Percentiles rank a stretch among this genome's conserved stretches.
Evolutionary conservation across 1,284 basidiomycete species (phyloP).

Genomic region (Porogramme epimiltina): DNA sequence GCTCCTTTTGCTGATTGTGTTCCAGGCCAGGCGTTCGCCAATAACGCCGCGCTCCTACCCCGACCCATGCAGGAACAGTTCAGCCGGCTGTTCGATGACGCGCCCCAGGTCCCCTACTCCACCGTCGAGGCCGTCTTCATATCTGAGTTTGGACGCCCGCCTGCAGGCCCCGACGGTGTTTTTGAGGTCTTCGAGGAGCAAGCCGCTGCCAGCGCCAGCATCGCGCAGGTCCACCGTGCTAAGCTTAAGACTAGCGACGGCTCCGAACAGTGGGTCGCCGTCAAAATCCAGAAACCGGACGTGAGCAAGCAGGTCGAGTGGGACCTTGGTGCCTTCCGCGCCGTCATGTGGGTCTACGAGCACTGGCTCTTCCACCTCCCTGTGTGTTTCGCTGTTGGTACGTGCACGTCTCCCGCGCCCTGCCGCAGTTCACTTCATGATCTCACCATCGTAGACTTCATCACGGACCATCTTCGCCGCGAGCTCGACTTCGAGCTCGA

Average conservation of each 20-base stretch:
- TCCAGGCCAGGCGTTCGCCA: constrained; percentile 74
- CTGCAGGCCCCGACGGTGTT: constrained; percentile 66
- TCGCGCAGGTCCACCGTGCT: constrained; percentile 88
- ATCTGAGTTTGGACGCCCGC: constrained; percentile 69
- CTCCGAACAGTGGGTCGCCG: constrained; percentile 65
- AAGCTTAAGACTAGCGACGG: constrained; percentile 52
- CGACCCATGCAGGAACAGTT: constrained; percentile 83
- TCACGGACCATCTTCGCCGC: constrained; percentile 77
- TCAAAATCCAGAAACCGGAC: constrained; percentile 91
- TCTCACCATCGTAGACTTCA: constrained; percentile 56
- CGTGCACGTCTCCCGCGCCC: constrained; percentile 25
- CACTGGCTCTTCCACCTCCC: constrained; percentile 77
- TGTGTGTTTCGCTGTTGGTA: constrained; percentile 73
- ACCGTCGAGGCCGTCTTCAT: constrained; percentile 74
- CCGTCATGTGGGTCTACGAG: constrained; percentile 77
- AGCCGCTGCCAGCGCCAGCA: constrained; percentile 83
- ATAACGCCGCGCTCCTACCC: constrained; percentile 83
- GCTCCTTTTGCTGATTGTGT: not conserved
- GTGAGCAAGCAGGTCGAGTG: constrained; percentile 85
- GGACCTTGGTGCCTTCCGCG: constrained; percentile 69
- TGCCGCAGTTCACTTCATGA: not conserved
- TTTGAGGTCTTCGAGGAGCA: constrained; percentile 78
- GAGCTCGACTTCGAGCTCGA: constrained; percentile 84
- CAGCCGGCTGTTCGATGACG: constrained; percentile 80
- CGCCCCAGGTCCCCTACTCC: constrained; percentile 78